Evolutionary conservation across 176 grass and related monocot species (phyloP).

Genomic region (Melocanna baccifera): DNA sequence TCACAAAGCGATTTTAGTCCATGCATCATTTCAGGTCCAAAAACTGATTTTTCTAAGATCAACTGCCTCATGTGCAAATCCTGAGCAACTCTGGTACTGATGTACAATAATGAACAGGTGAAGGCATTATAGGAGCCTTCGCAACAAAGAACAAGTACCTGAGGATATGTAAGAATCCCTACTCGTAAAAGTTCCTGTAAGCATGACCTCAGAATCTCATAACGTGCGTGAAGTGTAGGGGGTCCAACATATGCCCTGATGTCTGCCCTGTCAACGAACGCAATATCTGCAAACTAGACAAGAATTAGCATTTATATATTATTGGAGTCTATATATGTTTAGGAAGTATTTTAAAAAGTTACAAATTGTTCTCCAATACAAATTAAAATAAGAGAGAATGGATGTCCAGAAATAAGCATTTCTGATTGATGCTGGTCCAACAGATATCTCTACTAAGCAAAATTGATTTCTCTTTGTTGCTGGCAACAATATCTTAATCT

Average conservation of each 20-base stretch:
- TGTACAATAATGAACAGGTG: neutral
- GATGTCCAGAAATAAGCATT: neutral
- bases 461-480: slow-evolving; percentile 15
- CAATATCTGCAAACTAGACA: slow-evolving; percentile 75
- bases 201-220: slow-evolving; percentile 95
- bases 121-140: neutral
- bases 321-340: neutral
- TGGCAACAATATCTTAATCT: slow-evolving; percentile 14
- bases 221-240: slow-evolving; percentile 82
- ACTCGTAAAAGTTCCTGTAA: slow-evolving; percentile 87
- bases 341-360: neutral
- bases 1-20: neutral
- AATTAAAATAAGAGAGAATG: neutral
- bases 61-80: neutral
- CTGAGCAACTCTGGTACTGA: neutral
- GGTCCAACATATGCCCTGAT: slow-evolving; percentile 99
- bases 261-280: slow-evolving; percentile 95
- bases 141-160: slow-evolving; percentile 43
- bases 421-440: neutral
- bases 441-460: neutral
- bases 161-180: slow-evolving; percentile 64
- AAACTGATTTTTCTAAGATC: neutral
- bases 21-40: neutral
- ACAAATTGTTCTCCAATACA: neutral
- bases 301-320: slow-evolving; percentile 31